phyloP scores from a whole-genome alignment of 805 yeast genomes.

The Kluyveromyces siamensis region DNA sequence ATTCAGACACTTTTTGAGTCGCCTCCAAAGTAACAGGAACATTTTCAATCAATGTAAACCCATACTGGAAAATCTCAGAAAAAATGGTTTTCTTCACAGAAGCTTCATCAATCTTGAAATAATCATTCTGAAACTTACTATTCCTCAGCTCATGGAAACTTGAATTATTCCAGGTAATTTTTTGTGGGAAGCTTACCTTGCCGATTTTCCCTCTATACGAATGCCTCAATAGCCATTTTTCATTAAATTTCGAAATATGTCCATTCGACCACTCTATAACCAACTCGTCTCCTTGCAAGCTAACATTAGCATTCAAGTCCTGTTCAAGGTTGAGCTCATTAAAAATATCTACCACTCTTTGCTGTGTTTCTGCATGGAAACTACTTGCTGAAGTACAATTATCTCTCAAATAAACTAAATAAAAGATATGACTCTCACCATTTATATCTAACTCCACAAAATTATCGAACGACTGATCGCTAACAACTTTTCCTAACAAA shows the following conservation, averaged over 20 bases:
- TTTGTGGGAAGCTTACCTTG: slow-evolving; percentile 4
- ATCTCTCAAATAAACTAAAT: slow-evolving; percentile 7
- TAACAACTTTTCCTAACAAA: not conserved
- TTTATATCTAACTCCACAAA: not conserved
- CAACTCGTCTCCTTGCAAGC: not conserved
- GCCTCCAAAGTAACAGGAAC: slow-evolving; percentile 53
- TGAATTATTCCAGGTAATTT: slow-evolving; percentile 3
- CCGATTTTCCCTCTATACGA: slow-evolving; percentile 3
- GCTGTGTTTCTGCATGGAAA: slow-evolving; percentile 36
- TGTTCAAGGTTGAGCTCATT: slow-evolving; percentile 9
- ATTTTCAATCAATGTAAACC: slow-evolving; percentile 52
- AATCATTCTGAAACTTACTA: not conserved
- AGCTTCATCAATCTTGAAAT: not conserved
- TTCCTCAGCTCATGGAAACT: slow-evolving; percentile 3
- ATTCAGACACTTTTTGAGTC: slow-evolving; percentile 48
- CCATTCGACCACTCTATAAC: slow-evolving; percentile 5
- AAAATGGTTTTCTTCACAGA: not conserved
- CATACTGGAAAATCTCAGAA: slow-evolving; percentile 27
- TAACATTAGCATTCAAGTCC: not conserved
- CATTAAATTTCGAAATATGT: slow-evolving; percentile 4
- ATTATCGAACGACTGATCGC: slow-evolving; percentile 1
- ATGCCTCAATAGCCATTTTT: slow-evolving; percentile 6
- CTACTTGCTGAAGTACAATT: slow-evolving; percentile 5
- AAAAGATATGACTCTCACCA: not conserved
- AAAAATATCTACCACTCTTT: slow-evolving; percentile 47